These are phyloP conservation scores for Cryptococcus sp. DNA, from an alignment of 1,284 basidiomycete genomes.

Conservation along the genomic window DNA sequence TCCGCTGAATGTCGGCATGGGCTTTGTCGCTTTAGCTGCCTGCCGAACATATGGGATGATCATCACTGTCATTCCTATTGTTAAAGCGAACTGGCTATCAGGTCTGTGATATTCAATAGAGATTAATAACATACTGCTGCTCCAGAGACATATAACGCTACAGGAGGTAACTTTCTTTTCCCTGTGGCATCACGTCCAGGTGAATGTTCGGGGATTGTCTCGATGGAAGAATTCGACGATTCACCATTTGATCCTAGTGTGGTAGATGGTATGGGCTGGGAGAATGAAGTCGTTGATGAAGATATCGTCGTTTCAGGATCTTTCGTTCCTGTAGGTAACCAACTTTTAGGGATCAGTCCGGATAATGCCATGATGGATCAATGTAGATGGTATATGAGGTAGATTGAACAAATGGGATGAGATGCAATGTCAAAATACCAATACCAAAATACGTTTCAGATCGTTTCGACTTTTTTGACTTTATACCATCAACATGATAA, in stretches of 20 bases:
- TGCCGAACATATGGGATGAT: conserved; percentile 1
- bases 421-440: not conserved
- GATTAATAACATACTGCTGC: conserved; percentile 4
- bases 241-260: not conserved
- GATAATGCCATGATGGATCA: not conserved
- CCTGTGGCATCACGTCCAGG: conserved; percentile 6
- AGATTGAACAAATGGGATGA: not conserved
- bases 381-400: not conserved
- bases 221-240: not conserved
- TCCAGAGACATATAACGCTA: conserved; percentile 6
- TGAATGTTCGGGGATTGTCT: not conserved
- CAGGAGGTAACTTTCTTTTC: conserved; percentile 1
- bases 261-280: not conserved
- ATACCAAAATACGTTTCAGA: not conserved
- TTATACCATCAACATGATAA: not conserved
- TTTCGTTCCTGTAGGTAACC: not conserved
- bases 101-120: not conserved
- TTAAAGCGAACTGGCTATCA: conserved; percentile 1
- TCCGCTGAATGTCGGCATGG: not conserved
- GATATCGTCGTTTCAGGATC: not conserved
- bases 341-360: not conserved
- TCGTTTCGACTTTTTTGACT: not conserved
- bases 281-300: not conserved
- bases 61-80: conserved; percentile 3
- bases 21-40: not conserved